These are phyloP conservation scores for Suillus clintonianus DNA, from an alignment of 768 basidiomycete species.

Conservation along the genomic window DNA sequence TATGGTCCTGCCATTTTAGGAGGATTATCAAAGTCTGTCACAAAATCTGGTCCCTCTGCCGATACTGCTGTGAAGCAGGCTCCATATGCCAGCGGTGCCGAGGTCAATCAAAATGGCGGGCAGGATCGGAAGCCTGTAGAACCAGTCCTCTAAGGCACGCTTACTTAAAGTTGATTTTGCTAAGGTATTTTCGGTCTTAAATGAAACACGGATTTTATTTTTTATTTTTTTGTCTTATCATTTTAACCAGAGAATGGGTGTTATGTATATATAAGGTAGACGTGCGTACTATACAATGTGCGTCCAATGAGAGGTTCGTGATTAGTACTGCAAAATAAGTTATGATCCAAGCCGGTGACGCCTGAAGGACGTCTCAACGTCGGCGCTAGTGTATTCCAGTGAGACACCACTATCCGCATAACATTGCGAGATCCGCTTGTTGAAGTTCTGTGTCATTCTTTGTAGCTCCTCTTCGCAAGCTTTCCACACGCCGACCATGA, in stretches of 20 bases:
- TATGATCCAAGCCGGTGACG: conserved; percentile 48
- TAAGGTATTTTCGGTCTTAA: neutral
- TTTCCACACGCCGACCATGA: conserved; percentile 86
- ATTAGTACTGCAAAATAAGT: neutral
- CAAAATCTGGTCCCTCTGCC: conserved; percentile 2
- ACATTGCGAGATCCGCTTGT: conserved; percentile 70
- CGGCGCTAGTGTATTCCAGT: conserved; percentile 72
- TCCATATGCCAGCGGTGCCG: conserved; percentile 4
- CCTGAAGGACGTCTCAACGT: conserved; percentile 80
- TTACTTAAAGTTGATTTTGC: neutral
- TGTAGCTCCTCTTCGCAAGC: conserved; percentile 86
- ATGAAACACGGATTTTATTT: neutral
- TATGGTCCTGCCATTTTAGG: conserved; percentile 43
- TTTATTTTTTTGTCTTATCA: neutral
- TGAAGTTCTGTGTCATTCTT: conserved; percentile 70
- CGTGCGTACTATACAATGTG: conserved; percentile 5
- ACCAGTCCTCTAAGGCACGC: neutral
- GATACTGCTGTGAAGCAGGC: conserved; percentile 13
- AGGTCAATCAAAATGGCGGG: conserved; percentile 7
- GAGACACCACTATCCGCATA: conserved; percentile 73
- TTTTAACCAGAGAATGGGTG: neutral
- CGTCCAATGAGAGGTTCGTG: conserved; percentile 1
- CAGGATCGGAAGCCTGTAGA: neutral
- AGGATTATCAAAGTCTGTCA: conserved; percentile 21
- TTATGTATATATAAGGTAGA: neutral